Percentiles rank a stretch among this genome's conserved stretches.
Evolutionary conservation across 495 filamentous ascomycete genomes (phyloP).

Genomic region (Aspergillus affinis): DNA sequence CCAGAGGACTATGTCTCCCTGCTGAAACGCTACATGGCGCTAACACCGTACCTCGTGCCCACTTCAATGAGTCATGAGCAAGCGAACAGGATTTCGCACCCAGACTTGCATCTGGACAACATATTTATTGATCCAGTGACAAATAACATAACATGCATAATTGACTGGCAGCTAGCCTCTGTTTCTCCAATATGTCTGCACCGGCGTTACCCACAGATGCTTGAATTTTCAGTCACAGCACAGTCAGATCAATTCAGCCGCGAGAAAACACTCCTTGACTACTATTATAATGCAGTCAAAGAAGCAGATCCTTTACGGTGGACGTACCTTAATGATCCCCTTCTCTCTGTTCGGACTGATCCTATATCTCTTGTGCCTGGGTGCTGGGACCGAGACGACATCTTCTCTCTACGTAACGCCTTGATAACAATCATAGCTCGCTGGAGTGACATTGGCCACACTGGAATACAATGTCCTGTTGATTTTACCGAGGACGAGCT

Average conservation of each 20-base stretch:
- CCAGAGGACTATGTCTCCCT: slow-evolving; percentile 19
- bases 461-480: too few species aligned
- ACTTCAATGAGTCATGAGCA: too few species aligned
- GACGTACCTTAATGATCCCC: too few species aligned
- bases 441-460: too few species aligned
- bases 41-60: slow-evolving; percentile 12
- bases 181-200: slow-evolving; percentile 23
- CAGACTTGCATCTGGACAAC: slow-evolving; percentile 35
- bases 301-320: background rate
- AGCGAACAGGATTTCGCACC: slow-evolving; percentile 28
- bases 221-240: slow-evolving; percentile 6
- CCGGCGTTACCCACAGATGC: slow-evolving; percentile 13
- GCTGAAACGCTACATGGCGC: slow-evolving; percentile 9
- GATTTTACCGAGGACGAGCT: too few species aligned
- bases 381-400: too few species aligned
- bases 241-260: background rate
- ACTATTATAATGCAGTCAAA: slow-evolving; percentile 7
- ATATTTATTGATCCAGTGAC: slow-evolving; percentile 33
- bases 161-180: slow-evolving; percentile 32
- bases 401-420: too few species aligned
- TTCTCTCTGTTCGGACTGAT: too few species aligned
- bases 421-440: too few species aligned
- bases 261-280: slow-evolving; percentile 2
- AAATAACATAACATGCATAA: slow-evolving; percentile 28
- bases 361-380: too few species aligned